Conservation (phyloP, 352 stramenopile species). For the Globisporangium nagaii region DNA sequence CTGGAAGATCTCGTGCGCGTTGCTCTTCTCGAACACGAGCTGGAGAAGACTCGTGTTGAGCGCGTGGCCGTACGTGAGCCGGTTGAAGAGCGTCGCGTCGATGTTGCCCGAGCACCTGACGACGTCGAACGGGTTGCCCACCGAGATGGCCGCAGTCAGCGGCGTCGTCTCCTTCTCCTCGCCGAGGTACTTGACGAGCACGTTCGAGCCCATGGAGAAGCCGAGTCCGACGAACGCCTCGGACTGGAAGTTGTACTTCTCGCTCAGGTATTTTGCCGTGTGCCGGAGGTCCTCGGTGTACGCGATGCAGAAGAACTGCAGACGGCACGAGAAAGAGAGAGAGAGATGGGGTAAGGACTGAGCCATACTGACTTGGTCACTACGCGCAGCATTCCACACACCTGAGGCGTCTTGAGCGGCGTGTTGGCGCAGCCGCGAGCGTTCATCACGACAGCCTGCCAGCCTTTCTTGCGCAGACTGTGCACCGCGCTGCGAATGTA, state of each 20-base stretch:
- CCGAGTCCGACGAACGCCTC: constrained; percentile 44
- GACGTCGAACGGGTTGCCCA: constrained; percentile 71
- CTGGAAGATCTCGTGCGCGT: constrained; percentile 54
- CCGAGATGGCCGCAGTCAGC: constrained; percentile 47
- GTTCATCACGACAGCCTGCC: constrained; percentile 75
- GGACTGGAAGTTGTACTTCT: constrained; percentile 33
- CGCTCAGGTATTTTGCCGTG: constrained; percentile 26
- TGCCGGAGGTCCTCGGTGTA: constrained; percentile 67
- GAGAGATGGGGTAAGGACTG: too few species aligned
- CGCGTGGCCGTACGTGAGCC: constrained; percentile 45
- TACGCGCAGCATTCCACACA: too few species aligned
- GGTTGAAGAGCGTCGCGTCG: constrained; percentile 36
- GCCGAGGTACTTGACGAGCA: constrained; percentile 70
- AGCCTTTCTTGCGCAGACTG: constrained; percentile 28
- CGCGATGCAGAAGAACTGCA: constrained; percentile 56
- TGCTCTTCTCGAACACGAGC: constrained; percentile 60
- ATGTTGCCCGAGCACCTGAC: constrained; percentile 41
- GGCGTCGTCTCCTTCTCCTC: constrained; percentile 32
- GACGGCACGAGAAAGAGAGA: too few species aligned
- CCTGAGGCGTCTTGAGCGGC: constrained; percentile 45
- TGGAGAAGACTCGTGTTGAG: constrained; percentile 41
- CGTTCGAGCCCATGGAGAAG: constrained; percentile 72
- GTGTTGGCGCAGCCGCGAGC: constrained; percentile 62
- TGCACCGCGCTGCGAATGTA: constrained; percentile 58
- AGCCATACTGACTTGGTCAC: too few species aligned